Evolutionary conservation across 2,329 filamentous ascomycete genomes (phyloP), one percentile per base, ranked within the genome.

Genomic region (Cytospora piceicola): DNA sequence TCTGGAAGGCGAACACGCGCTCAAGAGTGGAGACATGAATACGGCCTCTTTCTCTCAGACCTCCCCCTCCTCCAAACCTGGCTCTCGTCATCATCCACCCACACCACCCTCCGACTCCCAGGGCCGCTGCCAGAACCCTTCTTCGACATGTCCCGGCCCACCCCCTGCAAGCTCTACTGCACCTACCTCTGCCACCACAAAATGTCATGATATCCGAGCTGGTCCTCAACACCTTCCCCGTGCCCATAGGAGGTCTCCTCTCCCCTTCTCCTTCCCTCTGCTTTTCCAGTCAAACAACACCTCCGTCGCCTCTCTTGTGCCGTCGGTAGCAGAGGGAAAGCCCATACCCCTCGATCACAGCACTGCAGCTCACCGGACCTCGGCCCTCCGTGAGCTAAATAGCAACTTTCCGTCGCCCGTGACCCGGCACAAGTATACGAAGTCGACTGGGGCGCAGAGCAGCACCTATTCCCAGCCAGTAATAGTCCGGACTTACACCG

Each of bases 391-490:
- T 63, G 83, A 87, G 73, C 78, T 88, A 67, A 88, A 85, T 75
- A 81, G 77, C 71, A 83, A 82, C 70, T 86, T 85, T 65, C 84
- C 85, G 7, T 85, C 82, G 9, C 71, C 71, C 2, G 71, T 73
- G 36, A 71, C 71, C 59, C 81, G 82, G 54, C 85, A 84, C 72
- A 82, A 81, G 69, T 86, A 84, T 78, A 78, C 83, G 66, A 84
- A 86, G 74, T 84, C 84, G 29, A 82, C 82, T 15, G 82, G 83
- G 14, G 81, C 85, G 22, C 80, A 83, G 71, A 86, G 77, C 75
- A 85, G 80, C 69, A 88, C 85, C 49, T 88, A 86, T 72, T 88
- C 84, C 3, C 85, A 88, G 68, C 87, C 87, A n/a, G 85, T 89
- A 64, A 84, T 89, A 49, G 87, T 89, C 29, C 82, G 86, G 65